phyloP scores from a whole-genome alignment of 1,139 yeast genomes.

The Yamadazyma triangularis region DNA sequence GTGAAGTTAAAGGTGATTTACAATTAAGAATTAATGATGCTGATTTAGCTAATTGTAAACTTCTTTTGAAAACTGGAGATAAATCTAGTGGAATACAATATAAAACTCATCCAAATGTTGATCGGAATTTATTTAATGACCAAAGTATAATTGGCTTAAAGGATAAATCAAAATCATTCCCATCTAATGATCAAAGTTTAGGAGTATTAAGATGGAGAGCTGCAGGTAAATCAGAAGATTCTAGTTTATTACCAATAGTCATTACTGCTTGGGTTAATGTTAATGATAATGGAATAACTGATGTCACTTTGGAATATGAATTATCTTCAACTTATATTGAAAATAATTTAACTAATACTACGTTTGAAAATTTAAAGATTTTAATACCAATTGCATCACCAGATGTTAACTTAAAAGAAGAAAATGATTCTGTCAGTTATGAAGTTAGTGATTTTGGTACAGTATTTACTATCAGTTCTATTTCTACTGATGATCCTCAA shows the following conservation, averaged over 20 bases:
- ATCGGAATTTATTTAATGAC: constrained; percentile 61
- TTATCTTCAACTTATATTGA: constrained; percentile 37
- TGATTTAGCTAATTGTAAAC: constrained; percentile 59
- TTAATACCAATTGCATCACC: constrained; percentile 53
- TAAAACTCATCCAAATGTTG: constrained; percentile 96
- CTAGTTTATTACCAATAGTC: constrained; percentile 61
- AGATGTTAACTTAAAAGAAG: constrained; percentile 53
- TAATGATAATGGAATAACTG: constrained; percentile 52
- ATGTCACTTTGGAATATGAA: constrained; percentile 88
- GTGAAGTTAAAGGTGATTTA: constrained; percentile 88
- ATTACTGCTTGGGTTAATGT: constrained; percentile 84
- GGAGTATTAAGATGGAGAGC: constrained; percentile 89
- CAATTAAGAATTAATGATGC: constrained; percentile 82
- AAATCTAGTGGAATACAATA: constrained; percentile 56
- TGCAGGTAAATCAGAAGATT: constrained; percentile 52
- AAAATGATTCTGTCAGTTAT: constrained; percentile 43
- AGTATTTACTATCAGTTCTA: constrained; percentile 46
- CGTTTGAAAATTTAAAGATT: constrained; percentile 55
- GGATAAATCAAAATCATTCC: constrained; percentile 77
- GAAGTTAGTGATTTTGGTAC: constrained; percentile 59
- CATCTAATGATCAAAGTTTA: constrained; percentile 82
- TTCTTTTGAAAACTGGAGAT: constrained; percentile 50
- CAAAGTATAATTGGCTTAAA: constrained; percentile 64
- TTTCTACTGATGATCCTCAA: constrained; percentile 47
- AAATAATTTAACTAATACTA: constrained; percentile 23